A percentile compares a stretch with the other conserved stretches of the same genome.
Conservation (phyloP, 306 rosid species). For the Macrotyloma uniflorum region DNA sequence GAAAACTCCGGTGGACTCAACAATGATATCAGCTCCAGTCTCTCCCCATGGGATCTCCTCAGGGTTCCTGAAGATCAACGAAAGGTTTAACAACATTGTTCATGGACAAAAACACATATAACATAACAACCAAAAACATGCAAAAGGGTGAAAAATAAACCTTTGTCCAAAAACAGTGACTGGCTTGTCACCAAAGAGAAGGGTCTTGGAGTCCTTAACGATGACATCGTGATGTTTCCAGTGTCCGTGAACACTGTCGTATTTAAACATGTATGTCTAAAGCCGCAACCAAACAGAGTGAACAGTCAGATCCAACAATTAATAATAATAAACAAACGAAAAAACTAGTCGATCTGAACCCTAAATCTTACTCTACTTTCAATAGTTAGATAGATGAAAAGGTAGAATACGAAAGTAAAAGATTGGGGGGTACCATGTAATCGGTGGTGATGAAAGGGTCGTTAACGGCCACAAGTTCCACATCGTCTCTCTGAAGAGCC, state of each 20-base stretch:
- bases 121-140: not conserved
- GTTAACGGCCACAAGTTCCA: slow-evolving; percentile 69
- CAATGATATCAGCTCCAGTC: slow-evolving; percentile 56
- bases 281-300: not conserved
- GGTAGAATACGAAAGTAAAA: not conserved
- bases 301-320: slow-evolving; percentile 6
- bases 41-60: slow-evolving; percentile 72
- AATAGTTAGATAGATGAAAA: not conserved
- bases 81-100: not conserved
- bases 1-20: slow-evolving; percentile 69
- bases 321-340: not conserved
- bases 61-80: slow-evolving; percentile 51
- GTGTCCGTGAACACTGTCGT: slow-evolving; percentile 77
- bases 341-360: not conserved
- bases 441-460: slow-evolving; percentile 73
- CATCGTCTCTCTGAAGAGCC: slow-evolving; percentile 76
- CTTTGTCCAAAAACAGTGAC: slow-evolving; percentile 65
- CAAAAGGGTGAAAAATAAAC: slow-evolving; percentile 25
- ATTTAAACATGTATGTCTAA: slow-evolving; percentile 78
- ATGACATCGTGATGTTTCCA: slow-evolving; percentile 71
- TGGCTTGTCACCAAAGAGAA: slow-evolving; percentile 63
- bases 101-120: not conserved
- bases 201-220: slow-evolving; percentile 61
- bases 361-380: not conserved
- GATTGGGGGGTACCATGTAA: slow-evolving; percentile 57